Evolutionary conservation across 495 filamentous ascomycete species (phyloP).

Genomic region (Stereocaulon alpinum): DNA sequence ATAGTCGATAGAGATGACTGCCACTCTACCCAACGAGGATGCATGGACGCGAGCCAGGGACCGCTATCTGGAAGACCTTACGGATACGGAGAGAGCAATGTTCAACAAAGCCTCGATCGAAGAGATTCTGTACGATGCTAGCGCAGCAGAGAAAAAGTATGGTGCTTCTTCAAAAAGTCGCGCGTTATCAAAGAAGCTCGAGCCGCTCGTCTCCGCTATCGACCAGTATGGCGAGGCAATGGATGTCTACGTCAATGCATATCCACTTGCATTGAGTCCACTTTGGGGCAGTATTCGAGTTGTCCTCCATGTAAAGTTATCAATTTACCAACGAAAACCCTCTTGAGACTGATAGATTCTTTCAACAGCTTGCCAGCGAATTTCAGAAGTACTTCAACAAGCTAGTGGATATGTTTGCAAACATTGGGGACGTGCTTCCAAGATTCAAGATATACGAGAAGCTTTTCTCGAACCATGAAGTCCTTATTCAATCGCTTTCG

Average conservation of each 20-base stretch:
- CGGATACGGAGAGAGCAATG: slow-evolving; percentile 21
- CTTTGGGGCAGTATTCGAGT: slow-evolving; percentile 36
- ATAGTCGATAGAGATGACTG: background rate
- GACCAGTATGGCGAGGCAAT: slow-evolving; percentile 34
- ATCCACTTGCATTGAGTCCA: slow-evolving; percentile 28
- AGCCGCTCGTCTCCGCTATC: slow-evolving; percentile 29
- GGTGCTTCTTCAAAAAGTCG: slow-evolving; percentile 23
- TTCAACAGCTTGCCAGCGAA: slow-evolving; percentile 24
- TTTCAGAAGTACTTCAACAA: slow-evolving; percentile 30
- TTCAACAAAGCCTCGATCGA: slow-evolving; percentile 22
- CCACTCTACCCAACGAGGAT: background rate
- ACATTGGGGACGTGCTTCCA: slow-evolving; percentile 33
- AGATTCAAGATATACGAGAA: slow-evolving; percentile 27
- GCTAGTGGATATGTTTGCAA: slow-evolving; percentile 30
- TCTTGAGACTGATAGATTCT: background rate
- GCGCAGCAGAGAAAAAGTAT: slow-evolving; percentile 24
- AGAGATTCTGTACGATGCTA: slow-evolving; percentile 27
- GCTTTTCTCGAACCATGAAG: slow-evolving; percentile 27
- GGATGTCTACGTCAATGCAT: slow-evolving; percentile 30
- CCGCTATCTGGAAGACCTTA: slow-evolving; percentile 27
- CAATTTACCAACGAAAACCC: background rate
- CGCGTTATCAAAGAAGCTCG: slow-evolving; percentile 20
- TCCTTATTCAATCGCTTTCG: slow-evolving; percentile 27
- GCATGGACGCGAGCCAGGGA: slow-evolving; percentile 25
- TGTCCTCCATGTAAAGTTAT: slow-evolving; percentile 24